Conservation (phyloP, 2,329 filamentous ascomycete species). For the Cordyceps sp. region DNA sequence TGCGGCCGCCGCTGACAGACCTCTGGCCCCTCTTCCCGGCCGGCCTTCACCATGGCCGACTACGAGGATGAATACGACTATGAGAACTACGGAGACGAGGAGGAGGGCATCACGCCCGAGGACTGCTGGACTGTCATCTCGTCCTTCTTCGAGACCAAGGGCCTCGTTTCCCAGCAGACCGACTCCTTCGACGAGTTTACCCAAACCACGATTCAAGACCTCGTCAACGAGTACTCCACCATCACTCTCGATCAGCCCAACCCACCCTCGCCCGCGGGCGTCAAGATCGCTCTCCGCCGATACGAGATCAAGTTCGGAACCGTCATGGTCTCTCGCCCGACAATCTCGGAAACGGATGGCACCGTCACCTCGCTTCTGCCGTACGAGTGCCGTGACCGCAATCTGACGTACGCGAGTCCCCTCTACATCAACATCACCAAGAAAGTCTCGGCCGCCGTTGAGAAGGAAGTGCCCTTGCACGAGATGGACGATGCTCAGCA, state of each 20-base stretch:
- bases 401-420: slow-evolving; percentile 86
- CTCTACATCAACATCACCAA: slow-evolving; percentile 82
- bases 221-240: slow-evolving; percentile 80
- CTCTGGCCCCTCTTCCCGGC: neutral
- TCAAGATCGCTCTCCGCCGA: slow-evolving; percentile 69
- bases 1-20: neutral
- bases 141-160: slow-evolving; percentile 91
- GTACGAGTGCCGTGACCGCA: slow-evolving; percentile 89
- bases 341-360: slow-evolving; percentile 86
- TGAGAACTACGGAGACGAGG: slow-evolving; percentile 52
- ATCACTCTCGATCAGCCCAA: slow-evolving; percentile 90
- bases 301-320: slow-evolving; percentile 93
- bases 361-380: slow-evolving; percentile 73
- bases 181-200: slow-evolving; percentile 98
- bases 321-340: slow-evolving; percentile 75
- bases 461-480: slow-evolving; percentile 48
- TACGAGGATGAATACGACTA: slow-evolving; percentile 46
- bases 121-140: slow-evolving; percentile 98
- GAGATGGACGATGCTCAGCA: slow-evolving; percentile 53
- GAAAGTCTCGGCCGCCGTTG: slow-evolving; percentile 67
- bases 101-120: slow-evolving; percentile 71
- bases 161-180: slow-evolving; percentile 90
- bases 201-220: slow-evolving; percentile 80
- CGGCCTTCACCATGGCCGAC: slow-evolving; percentile 27
- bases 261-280: slow-evolving; percentile 57